Percentiles rank a stretch among this genome's conserved stretches.
Conservation (phyloP, 768 basidiomycete species). For the Dacryopinax primogenitus region DNA sequence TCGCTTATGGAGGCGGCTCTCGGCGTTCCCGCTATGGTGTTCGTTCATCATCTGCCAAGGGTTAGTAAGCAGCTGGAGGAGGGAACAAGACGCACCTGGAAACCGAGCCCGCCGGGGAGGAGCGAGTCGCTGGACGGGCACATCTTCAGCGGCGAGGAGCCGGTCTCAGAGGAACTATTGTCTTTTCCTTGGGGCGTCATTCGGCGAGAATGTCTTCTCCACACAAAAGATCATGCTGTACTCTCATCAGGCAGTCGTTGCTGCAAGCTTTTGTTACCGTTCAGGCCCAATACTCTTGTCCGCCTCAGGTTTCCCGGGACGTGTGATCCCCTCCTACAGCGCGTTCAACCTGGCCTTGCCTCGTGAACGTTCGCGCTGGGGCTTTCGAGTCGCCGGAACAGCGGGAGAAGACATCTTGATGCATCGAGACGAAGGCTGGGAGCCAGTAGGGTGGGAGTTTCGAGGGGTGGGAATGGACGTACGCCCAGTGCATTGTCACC, state of each 20-base stretch:
- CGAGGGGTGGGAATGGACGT: slow-evolving; percentile 56
- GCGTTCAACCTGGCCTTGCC: slow-evolving; percentile 71
- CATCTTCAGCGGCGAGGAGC: slow-evolving; percentile 65
- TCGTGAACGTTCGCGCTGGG: slow-evolving; percentile 86
- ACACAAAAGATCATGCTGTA: slow-evolving; percentile 94
- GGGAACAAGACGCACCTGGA: slow-evolving; percentile 47
- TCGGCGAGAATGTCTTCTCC: slow-evolving; percentile 73
- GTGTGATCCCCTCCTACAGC: slow-evolving; percentile 68
- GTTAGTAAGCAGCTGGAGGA: background rate
- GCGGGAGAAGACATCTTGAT: slow-evolving; percentile 95
- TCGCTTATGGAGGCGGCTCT: slow-evolving; percentile 69
- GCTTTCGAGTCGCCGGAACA: slow-evolving; percentile 92
- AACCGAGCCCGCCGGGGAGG: slow-evolving; percentile 67
- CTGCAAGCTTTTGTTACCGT: slow-evolving; percentile 87
- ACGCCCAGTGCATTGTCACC: too few species aligned
- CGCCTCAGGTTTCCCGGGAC: slow-evolving; percentile 58
- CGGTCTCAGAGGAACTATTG: slow-evolving; percentile 73
- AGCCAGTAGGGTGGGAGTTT: slow-evolving; percentile 61
- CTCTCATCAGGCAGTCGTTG: too few species aligned
- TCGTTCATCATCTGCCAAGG: slow-evolving; percentile 72
- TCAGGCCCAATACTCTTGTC: slow-evolving; percentile 85
- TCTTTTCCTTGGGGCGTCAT: slow-evolving; percentile 45
- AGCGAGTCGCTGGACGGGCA: slow-evolving; percentile 52
- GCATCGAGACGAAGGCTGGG: slow-evolving; percentile 62
- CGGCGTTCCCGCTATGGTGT: slow-evolving; percentile 80